phyloP scores from a whole-genome alignment of 2,329 filamentous ascomycete species.

The Verticillium tricorpus region DNA sequence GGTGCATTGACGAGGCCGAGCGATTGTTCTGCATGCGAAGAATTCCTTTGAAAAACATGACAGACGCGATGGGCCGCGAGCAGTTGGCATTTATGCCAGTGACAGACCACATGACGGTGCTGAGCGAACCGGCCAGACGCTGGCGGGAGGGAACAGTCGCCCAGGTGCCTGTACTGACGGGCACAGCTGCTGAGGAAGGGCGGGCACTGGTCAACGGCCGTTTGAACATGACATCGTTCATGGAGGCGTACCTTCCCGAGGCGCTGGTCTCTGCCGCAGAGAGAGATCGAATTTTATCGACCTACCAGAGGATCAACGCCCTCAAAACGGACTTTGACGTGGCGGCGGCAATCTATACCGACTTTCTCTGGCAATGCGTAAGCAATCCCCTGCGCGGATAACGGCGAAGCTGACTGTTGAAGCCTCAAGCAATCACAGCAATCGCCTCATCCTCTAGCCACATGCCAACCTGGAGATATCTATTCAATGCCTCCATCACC shows the following conservation, averaged over 20 bases:
- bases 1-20: constrained; percentile 8
- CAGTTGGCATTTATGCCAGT: constrained; percentile 11
- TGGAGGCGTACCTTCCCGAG: constrained; percentile 11
- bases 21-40: constrained; percentile 18
- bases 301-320: constrained; percentile 11
- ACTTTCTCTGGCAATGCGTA: constrained; percentile 22
- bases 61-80: constrained; percentile 8
- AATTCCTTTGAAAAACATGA: constrained; percentile 10
- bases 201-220: constrained; percentile 16
- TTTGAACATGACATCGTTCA: constrained; percentile 15
- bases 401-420: constrained; percentile 1
- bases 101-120: constrained; percentile 15
- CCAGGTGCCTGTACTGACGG: constrained; percentile 18
- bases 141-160: constrained; percentile 6
- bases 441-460: constrained; percentile 12
- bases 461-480: constrained; percentile 20
- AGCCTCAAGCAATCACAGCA: constrained; percentile 20
- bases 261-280: neutral
- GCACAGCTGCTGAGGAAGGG: constrained; percentile 19
- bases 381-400: constrained; percentile 4
- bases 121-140: neutral
- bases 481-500: constrained; percentile 19
- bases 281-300: constrained; percentile 9
- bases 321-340: constrained; percentile 18
- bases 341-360: constrained; percentile 19